Conservation (phyloP, 768 basidiomycete genomes). For the Termitomyces sp. region DNA sequence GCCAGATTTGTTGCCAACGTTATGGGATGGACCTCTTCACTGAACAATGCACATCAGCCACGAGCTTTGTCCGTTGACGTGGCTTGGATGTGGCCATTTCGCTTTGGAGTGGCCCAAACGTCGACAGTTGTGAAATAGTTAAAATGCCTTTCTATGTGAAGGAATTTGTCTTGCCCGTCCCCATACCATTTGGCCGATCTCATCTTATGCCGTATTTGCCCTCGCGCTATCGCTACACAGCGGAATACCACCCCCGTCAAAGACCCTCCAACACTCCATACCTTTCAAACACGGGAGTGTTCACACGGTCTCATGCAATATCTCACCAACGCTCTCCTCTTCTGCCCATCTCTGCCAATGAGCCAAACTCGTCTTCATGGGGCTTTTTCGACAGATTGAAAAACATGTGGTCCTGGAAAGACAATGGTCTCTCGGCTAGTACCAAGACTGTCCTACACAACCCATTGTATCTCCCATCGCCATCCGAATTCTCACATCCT, state of each 20-base stretch:
- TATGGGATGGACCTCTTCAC: background rate
- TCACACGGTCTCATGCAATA: background rate
- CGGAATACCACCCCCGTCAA: background rate
- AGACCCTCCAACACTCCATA: background rate
- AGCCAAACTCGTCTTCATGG: background rate
- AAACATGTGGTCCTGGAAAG: background rate
- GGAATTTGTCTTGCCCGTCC: background rate
- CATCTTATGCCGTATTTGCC: background rate
- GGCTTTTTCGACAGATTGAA: background rate
- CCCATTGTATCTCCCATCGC: background rate
- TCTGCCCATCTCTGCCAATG: background rate
- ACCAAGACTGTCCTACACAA: background rate
- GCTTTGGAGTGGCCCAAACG: constrained; percentile 11
- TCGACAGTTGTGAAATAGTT: constrained; percentile 1
- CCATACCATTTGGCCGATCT: background rate
- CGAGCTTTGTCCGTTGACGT: constrained; percentile 12
- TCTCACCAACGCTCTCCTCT: background rate
- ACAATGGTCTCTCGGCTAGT: background rate
- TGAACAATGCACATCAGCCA: constrained; percentile 5
- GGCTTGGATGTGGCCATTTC: constrained; percentile 6
- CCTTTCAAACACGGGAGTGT: background rate
- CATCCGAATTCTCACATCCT: background rate
- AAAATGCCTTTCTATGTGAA: background rate
- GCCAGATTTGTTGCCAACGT: background rate
- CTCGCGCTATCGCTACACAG: background rate